Conservation (phyloP, 2,329 filamentous ascomycete species). For the Chaetothyriales sp. region DNA sequence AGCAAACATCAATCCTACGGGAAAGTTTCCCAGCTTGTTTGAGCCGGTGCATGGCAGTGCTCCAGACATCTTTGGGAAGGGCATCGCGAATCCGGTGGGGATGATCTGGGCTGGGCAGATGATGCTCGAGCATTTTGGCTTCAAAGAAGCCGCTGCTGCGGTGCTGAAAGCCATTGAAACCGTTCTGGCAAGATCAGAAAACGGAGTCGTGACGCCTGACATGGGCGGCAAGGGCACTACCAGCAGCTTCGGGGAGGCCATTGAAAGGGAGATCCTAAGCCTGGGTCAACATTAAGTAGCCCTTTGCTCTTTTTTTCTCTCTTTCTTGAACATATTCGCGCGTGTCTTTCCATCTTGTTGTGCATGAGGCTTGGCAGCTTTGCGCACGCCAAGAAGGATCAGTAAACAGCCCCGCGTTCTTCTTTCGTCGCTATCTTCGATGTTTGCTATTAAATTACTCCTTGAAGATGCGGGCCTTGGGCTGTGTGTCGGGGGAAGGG, state of each 20-base stretch:
- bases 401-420: neutral
- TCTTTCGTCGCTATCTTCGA: neutral
- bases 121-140: slow-evolving; percentile 98
- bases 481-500: neutral
- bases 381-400: neutral
- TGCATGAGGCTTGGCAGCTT: neutral
- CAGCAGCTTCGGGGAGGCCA: slow-evolving; percentile 78
- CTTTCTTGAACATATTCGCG: neutral
- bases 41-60: slow-evolving; percentile 97
- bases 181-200: slow-evolving; percentile 63
- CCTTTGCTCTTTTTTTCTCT: neutral
- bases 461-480: neutral
- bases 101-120: slow-evolving; percentile 93
- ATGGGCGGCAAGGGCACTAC: slow-evolving; percentile 94
- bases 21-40: slow-evolving; percentile 98
- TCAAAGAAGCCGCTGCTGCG: slow-evolving; percentile 65
- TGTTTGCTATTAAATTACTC: neutral
- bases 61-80: slow-evolving; percentile 91
- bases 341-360: too few relatives aligned
- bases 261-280: slow-evolving; percentile 43
- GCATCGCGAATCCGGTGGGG: slow-evolving; percentile 91
- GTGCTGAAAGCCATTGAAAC: slow-evolving; percentile 94
- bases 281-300: neutral
- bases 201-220: slow-evolving; percentile 88
- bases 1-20: slow-evolving; percentile 62